A percentile compares a stretch with the other conserved stretches of the same genome.
phyloP scores from a whole-genome alignment of 1,284 basidiomycete genomes.

The Puccinia horiana region DNA sequence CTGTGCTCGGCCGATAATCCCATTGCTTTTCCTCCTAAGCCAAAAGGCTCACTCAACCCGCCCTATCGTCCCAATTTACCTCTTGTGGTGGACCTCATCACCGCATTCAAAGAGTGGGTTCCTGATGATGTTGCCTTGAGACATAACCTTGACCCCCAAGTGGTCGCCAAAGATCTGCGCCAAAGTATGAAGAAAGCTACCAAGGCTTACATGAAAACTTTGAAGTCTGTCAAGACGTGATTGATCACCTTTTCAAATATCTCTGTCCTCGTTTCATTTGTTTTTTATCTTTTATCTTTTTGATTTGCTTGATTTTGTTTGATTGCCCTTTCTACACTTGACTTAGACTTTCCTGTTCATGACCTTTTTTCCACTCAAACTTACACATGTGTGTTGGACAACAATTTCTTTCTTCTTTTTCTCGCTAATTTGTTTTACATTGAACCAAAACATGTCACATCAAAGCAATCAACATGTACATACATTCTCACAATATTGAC shows the following conservation, averaged over 20 bases:
- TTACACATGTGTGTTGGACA: too few relatives aligned
- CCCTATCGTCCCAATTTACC: constrained; percentile 8
- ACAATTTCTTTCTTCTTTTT: too few relatives aligned
- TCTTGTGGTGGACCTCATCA: constrained; percentile 25
- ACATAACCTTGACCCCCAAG: constrained; percentile 35
- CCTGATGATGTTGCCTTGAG: constrained; percentile 37
- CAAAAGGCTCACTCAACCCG: constrained; percentile 8
- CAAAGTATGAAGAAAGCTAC: constrained; percentile 44
- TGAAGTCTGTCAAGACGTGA: constrained; percentile 20
- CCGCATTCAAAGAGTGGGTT: constrained; percentile 41
- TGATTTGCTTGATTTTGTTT: neutral
- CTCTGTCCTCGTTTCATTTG: neutral
- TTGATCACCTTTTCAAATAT: neutral
- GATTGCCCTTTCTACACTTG: too few relatives aligned
- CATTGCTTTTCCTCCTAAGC: constrained; percentile 20
- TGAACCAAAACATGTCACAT: too few relatives aligned
- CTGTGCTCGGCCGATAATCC: constrained; percentile 28
- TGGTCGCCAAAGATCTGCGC: constrained; percentile 45
- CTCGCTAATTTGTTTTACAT: too few relatives aligned
- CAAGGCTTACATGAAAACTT: constrained; percentile 29
- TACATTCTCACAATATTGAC: too few relatives aligned
- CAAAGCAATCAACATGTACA: too few relatives aligned
- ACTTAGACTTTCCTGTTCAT: too few relatives aligned
- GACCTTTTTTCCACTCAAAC: too few relatives aligned
- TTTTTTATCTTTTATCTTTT: neutral